These are phyloP conservation scores for Cordyceps tenuipes DNA, from an alignment of 2,329 filamentous ascomycete genomes.

Conservation along the genomic window DNA sequence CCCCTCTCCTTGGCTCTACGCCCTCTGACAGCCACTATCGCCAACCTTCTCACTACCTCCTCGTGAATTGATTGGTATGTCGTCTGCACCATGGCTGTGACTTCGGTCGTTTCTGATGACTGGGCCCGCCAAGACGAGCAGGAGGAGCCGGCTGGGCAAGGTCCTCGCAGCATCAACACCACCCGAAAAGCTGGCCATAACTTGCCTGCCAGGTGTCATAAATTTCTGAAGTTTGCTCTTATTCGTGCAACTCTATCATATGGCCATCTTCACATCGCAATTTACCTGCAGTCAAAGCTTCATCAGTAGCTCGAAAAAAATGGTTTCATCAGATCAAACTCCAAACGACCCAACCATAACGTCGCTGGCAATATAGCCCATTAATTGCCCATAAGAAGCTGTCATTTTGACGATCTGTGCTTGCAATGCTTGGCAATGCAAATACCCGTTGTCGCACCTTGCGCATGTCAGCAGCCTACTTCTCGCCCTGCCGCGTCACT, in stretches of 20 bases:
- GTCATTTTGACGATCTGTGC: no score
- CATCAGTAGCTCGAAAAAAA: neutral
- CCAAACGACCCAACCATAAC: neutral
- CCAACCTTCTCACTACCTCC: neutral
- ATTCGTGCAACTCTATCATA: neutral
- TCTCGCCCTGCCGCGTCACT: neutral
- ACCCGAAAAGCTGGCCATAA: neutral
- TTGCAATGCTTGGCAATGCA: neutral
- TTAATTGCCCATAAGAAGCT: no score
- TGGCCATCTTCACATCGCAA: no score
- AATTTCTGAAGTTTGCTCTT: neutral
- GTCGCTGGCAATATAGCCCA: neutral
- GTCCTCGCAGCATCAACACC: neutral
- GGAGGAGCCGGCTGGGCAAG: neutral
- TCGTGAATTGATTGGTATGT: neutral
- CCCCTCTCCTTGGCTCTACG: neutral
- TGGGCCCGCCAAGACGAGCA: neutral
- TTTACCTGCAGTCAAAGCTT: neutral
- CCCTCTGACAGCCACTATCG: conserved; percentile 5
- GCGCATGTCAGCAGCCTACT: neutral
- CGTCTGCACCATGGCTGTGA: neutral
- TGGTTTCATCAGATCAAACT: neutral
- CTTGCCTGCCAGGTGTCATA: neutral
- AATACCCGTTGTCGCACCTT: neutral
- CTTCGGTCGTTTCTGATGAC: neutral